Percentiles rank a stretch among this genome's conserved stretches.
Conservation (phyloP, 306 rosid species). For the Cicer judaicum region DNA sequence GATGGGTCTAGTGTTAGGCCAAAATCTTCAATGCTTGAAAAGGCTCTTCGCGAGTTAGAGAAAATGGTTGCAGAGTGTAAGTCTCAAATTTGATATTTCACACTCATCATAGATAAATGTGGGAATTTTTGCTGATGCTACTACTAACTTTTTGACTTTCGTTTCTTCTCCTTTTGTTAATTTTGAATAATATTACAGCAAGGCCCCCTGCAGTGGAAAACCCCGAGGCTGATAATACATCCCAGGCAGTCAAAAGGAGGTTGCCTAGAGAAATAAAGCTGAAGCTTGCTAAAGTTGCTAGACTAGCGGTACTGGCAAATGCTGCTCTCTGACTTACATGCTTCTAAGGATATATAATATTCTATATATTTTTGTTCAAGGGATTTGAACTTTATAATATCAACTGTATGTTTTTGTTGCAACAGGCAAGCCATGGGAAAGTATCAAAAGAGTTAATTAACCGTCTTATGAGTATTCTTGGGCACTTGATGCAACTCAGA, state of each 20-base stretch:
- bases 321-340: slow-evolving; percentile 41
- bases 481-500: slow-evolving; percentile 96
- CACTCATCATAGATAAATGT: slow-evolving; percentile 31
- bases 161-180: slow-evolving; percentile 30
- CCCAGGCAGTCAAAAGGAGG: slow-evolving; percentile 92
- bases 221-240: slow-evolving; percentile 73
- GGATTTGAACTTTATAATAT: slow-evolving; percentile 33
- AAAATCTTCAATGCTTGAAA: slow-evolving; percentile 85
- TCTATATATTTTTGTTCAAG: not conserved
- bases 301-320: slow-evolving; percentile 75
- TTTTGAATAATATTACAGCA: slow-evolving; percentile 59
- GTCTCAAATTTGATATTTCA: slow-evolving; percentile 43
- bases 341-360: slow-evolving; percentile 5
- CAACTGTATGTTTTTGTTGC: slow-evolving; percentile 48
- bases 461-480: slow-evolving; percentile 93
- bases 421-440: slow-evolving; percentile 96
- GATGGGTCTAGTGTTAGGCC: slow-evolving; percentile 86
- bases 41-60: slow-evolving; percentile 89
- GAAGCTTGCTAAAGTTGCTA: slow-evolving; percentile 98
- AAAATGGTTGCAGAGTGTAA: slow-evolving; percentile 97
- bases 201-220: slow-evolving; percentile 90
- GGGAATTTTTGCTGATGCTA: slow-evolving; percentile 32
- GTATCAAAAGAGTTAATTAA: slow-evolving; percentile 83
- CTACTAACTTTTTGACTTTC: slow-evolving; percentile 33
- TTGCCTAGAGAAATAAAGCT: slow-evolving; percentile 94